Percentiles rank a stretch among this genome's conserved stretches.
Conservation (phyloP, 176 grass and related monocot species). For the Luzula sylvatica region DNA sequence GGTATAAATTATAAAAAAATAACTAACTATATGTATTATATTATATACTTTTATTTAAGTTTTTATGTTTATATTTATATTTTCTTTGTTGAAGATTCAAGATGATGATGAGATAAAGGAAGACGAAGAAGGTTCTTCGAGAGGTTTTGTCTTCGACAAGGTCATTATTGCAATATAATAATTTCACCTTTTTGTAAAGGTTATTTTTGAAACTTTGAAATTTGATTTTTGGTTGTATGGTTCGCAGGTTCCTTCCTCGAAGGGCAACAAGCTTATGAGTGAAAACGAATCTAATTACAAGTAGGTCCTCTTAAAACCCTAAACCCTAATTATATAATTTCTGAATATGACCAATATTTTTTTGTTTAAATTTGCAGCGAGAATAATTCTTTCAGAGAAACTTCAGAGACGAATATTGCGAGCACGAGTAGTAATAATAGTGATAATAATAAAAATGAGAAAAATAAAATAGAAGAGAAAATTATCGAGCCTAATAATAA, state of each 20-base stretch:
- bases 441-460: conserved; percentile 25
- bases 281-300: conserved; percentile 35
- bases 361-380: conserved; percentile 11
- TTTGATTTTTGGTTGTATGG: neutral
- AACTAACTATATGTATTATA: neutral
- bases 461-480: conserved; percentile 34
- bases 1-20: conserved; percentile 26
- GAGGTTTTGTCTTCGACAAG: conserved; percentile 44
- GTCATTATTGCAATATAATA: conserved; percentile 18
- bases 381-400: conserved; percentile 18
- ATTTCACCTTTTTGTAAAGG: no score
- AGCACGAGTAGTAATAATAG: conserved; percentile 33
- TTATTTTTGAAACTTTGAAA: neutral
- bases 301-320: conserved; percentile 23
- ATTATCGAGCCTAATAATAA: conserved; percentile 38
- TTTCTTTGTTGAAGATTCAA: conserved; percentile 21
- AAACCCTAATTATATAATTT: no score
- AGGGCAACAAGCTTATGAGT: conserved; percentile 38
- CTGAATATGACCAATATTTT: neutral
- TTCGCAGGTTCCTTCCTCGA: conserved; percentile 54
- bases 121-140: conserved; percentile 54
- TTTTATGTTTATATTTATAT: conserved; percentile 1
- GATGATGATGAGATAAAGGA: conserved; percentile 87
- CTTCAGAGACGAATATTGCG: conserved; percentile 34
- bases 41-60: neutral